Evolutionary conservation across 345 rosid genomes (phyloP).

Genomic region (Diplotaxis tenuifolia): DNA sequence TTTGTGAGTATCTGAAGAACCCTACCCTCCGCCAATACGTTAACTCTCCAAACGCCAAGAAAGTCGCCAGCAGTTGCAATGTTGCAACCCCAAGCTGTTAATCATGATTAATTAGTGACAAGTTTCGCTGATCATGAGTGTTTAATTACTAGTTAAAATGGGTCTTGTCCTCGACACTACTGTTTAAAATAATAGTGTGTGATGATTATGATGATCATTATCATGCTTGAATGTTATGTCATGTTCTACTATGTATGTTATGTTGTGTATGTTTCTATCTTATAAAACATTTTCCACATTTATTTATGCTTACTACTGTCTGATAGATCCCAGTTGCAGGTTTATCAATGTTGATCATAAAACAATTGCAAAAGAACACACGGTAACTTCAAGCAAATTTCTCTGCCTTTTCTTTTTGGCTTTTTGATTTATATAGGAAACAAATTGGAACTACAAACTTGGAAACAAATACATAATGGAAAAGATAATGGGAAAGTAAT

Average conservation of each 20-base stretch:
- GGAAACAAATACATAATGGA: too few species aligned
- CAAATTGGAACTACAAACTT: too few species aligned
- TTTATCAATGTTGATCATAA: too few species aligned
- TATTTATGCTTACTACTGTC: background rate
- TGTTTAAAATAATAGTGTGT: constrained; percentile 1
- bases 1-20: constrained; percentile 56
- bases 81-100: constrained; percentile 49
- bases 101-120: constrained; percentile 14
- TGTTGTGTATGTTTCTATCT: background rate
- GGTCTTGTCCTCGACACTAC: background rate
- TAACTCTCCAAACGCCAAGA: constrained; percentile 51
- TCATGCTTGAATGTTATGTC: constrained; percentile 18
- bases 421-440: too few species aligned
- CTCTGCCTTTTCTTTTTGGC: too few species aligned
- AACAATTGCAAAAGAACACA: too few species aligned
- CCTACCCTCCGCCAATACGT: constrained; percentile 46
- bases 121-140: constrained; percentile 13
- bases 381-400: too few species aligned
- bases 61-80: constrained; percentile 40
- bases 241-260: background rate
- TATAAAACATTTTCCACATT: background rate
- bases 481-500: too few species aligned
- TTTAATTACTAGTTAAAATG: constrained; percentile 7
- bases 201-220: constrained; percentile 11
- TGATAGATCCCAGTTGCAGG: too few species aligned